Conservation (phyloP, 345 rosid genomes). For the Aegle marmelos region DNA sequence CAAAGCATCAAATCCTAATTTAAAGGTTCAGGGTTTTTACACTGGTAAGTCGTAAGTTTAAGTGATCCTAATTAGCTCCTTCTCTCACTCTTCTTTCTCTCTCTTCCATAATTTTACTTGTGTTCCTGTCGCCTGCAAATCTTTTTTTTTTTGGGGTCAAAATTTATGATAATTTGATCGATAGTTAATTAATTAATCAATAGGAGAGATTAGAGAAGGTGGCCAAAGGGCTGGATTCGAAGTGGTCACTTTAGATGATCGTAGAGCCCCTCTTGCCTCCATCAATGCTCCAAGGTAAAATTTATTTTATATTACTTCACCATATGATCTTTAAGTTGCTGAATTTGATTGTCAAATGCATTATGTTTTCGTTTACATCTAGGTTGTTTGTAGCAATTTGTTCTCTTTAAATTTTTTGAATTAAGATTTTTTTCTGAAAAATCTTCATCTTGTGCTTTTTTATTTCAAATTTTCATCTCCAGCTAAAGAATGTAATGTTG, state of each 20-base stretch:
- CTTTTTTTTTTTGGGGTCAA: too few species aligned
- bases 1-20: constrained; percentile 40
- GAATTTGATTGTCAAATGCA: neutral
- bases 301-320: too few species aligned
- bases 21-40: constrained; percentile 67
- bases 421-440: neutral
- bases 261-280: constrained; percentile 55
- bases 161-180: too few species aligned
- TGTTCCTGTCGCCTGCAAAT: too few species aligned
- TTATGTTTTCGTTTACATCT: neutral
- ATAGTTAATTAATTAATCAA: neutral
- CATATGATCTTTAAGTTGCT: too few species aligned
- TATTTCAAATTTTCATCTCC: neutral
- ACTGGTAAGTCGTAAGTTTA: constrained; percentile 30
- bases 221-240: constrained; percentile 61
- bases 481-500: neutral
- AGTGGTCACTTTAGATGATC: constrained; percentile 61
- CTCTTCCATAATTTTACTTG: too few species aligned
- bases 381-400: neutral
- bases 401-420: neutral
- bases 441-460: neutral
- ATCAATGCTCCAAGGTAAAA: constrained; percentile 42
- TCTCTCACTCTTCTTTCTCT: neutral
- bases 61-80: neutral
- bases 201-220: constrained; percentile 55